Evolutionary conservation across 2,329 filamentous ascomycete genomes (phyloP).

Genomic region (Colletotrichum higginsianum): DNA sequence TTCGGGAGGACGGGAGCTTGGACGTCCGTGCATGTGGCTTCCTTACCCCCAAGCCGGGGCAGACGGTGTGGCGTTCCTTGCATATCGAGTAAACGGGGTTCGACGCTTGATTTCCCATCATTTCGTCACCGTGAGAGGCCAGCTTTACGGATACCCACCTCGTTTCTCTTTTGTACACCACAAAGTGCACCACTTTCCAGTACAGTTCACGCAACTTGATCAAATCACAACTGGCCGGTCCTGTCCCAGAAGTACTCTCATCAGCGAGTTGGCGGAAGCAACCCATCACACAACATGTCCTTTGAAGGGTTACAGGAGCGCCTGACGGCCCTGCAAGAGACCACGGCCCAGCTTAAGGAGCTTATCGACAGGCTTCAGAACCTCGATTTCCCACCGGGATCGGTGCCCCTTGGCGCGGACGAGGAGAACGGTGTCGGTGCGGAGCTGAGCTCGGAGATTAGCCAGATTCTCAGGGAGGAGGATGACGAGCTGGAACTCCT

Average conservation of each 20-base stretch:
- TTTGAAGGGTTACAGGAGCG: constrained; percentile 74
- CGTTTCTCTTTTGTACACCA: background rate
- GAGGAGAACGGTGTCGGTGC: constrained; percentile 70
- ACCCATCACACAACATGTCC: constrained; percentile 60
- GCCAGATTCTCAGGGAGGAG: constrained; percentile 80
- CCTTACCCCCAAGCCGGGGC: background rate
- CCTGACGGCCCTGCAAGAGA: constrained; percentile 73
- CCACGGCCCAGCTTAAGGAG: constrained; percentile 68
- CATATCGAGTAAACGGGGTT: constrained; percentile 14
- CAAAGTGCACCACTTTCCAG: background rate
- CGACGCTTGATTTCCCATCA: constrained; percentile 15
- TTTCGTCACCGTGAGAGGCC: constrained; percentile 45
- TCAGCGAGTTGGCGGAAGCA: background rate
- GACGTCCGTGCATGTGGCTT: constrained; percentile 27
- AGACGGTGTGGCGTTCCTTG: background rate
- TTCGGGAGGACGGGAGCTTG: constrained; percentile 35
- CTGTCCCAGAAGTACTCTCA: background rate
- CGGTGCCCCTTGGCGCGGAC: constrained; percentile 64
- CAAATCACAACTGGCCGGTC: no score
- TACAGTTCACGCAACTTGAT: no score
- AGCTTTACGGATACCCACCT: constrained; percentile 39
- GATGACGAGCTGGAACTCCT: constrained; percentile 89
- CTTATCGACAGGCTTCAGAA: constrained; percentile 73
- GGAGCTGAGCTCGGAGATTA: constrained; percentile 86
- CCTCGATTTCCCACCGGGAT: constrained; percentile 72